Conservation (phyloP, 2,329 filamentous ascomycete genomes). For the Neophaeococcomyces mojaviensis region DNA sequence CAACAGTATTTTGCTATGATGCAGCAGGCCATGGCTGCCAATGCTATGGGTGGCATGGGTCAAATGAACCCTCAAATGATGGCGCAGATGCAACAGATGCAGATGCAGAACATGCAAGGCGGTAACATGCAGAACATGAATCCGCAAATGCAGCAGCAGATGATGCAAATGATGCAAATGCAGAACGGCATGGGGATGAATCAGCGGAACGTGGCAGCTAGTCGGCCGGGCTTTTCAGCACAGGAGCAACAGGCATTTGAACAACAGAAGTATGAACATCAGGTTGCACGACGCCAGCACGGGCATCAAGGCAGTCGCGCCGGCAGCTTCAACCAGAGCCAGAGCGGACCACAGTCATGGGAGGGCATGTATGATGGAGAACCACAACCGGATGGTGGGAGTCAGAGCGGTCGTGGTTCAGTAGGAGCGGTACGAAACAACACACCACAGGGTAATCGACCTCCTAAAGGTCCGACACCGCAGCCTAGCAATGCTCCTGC, state of each 20-base stretch:
- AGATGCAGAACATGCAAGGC: slow-evolving; percentile 46
- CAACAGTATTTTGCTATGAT: slow-evolving; percentile 94
- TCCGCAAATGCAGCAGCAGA: slow-evolving; percentile 47
- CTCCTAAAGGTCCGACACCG: slow-evolving; percentile 40
- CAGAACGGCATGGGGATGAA: slow-evolving; percentile 33
- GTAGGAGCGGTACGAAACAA: slow-evolving; percentile 32
- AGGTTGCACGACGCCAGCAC: slow-evolving; percentile 41
- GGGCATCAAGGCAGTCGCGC: slow-evolving; percentile 17
- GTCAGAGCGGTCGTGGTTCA: slow-evolving; percentile 39
- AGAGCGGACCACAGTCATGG: slow-evolving; percentile 70
- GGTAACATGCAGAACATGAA: slow-evolving; percentile 26
- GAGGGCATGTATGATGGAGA: slow-evolving; percentile 98
- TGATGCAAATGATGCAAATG: slow-evolving; percentile 40
- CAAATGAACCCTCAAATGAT: slow-evolving; percentile 40
- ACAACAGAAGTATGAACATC: slow-evolving; percentile 70
- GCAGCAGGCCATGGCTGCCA: slow-evolving; percentile 75
- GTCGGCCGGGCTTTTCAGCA: slow-evolving; percentile 53
- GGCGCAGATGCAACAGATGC: slow-evolving; percentile 57
- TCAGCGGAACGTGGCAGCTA: slow-evolving; percentile 37
- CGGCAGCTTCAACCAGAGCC: slow-evolving; percentile 27
- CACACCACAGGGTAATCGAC: slow-evolving; percentile 36
- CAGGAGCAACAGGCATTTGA: slow-evolving; percentile 69
- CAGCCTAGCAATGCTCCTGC: slow-evolving; percentile 54
- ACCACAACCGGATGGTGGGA: slow-evolving; percentile 64
- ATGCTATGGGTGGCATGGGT: slow-evolving; percentile 56